Percentiles rank a stretch among this genome's conserved stretches.
Evolutionary conservation across 129 eudicot species (phyloP).

Genomic region (Sambucus nigra): DNA sequence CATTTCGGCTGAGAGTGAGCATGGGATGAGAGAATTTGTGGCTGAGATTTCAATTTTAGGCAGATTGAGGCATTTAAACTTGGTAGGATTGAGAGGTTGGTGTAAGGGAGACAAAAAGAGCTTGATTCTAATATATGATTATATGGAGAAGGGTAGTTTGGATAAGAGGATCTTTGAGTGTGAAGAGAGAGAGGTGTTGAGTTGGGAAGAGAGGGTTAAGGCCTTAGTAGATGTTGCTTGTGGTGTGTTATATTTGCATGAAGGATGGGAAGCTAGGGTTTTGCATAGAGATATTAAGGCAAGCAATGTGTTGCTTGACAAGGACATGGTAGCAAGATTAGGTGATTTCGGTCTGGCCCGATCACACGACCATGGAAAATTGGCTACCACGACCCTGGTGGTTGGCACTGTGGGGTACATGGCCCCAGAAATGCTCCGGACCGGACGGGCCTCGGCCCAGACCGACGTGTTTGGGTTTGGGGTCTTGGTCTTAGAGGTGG

Average conservation of each 20-base stretch:
- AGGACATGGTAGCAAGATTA: slow-evolving; percentile 3
- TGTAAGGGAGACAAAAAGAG: slow-evolving; percentile 3
- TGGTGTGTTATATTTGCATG: slow-evolving; percentile 9
- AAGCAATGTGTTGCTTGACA: slow-evolving; percentile 11
- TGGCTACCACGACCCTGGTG: background rate
- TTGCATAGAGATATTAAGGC: slow-evolving; percentile 13
- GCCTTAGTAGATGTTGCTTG: slow-evolving; percentile 9
- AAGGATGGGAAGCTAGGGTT: slow-evolving; percentile 5
- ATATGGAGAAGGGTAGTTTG: slow-evolving; percentile 9
- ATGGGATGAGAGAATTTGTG: slow-evolving; percentile 8
- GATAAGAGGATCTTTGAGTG: slow-evolving; percentile 5
- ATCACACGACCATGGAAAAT: background rate
- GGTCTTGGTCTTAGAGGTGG: slow-evolving; percentile 4
- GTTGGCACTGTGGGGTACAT: slow-evolving; percentile 13
- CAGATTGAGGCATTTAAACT: slow-evolving; percentile 5
- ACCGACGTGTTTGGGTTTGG: slow-evolving; percentile 17
- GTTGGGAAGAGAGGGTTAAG: slow-evolving; percentile 9
- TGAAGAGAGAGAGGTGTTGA: background rate
- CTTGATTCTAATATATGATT: slow-evolving; percentile 9
- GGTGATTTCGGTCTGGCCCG: slow-evolving; percentile 13
- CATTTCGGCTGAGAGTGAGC: background rate
- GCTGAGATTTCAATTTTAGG: slow-evolving; percentile 13
- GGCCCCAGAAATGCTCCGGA: slow-evolving; percentile 6
- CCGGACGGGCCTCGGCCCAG: slow-evolving; percentile 6
- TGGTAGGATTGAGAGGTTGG: slow-evolving; percentile 12